phyloP scores from a whole-genome alignment of 768 basidiomycete genomes.

The Nidularia pulvinata region DNA sequence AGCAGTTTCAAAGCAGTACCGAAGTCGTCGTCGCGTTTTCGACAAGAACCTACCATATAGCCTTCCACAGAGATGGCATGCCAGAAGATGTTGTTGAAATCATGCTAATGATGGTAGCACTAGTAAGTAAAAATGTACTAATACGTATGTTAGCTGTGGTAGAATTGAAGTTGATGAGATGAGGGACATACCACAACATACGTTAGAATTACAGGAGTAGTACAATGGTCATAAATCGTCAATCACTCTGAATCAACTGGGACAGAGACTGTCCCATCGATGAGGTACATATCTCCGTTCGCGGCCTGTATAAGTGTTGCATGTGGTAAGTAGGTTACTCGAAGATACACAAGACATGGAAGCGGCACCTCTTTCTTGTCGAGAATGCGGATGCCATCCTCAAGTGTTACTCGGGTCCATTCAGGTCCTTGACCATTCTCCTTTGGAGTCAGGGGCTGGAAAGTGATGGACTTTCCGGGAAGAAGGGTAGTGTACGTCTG shows the following conservation, averaged over 20 bases:
- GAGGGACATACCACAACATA: no score
- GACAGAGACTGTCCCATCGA: neutral
- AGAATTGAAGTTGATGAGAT: no score
- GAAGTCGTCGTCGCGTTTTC: no score
- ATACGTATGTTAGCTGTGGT: no score
- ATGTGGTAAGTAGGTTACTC: neutral
- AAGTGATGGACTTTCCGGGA: slow-evolving; percentile 54
- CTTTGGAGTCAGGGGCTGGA: slow-evolving; percentile 33
- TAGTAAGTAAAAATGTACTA: no score
- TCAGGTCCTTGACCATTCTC: slow-evolving; percentile 34
- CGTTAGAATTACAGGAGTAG: no score
- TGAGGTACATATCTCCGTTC: neutral
- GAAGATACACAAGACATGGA: neutral
- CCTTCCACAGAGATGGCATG: no score
- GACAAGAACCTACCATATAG: no score
- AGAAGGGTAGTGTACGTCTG: slow-evolving; percentile 54
- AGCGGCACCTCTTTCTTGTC: slow-evolving; percentile 58
- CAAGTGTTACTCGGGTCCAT: slow-evolving; percentile 61
- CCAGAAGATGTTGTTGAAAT: no score
- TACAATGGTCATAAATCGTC: no score
- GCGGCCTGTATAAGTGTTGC: neutral
- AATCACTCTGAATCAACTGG: neutral
- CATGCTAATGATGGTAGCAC: no score
- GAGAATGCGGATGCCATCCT: slow-evolving; percentile 54
- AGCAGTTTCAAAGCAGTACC: no score